Percentiles rank a stretch among this genome's conserved stretches.
Conservation (phyloP, 148 eudicot genomes). For the Rhododendron simsii region DNA sequence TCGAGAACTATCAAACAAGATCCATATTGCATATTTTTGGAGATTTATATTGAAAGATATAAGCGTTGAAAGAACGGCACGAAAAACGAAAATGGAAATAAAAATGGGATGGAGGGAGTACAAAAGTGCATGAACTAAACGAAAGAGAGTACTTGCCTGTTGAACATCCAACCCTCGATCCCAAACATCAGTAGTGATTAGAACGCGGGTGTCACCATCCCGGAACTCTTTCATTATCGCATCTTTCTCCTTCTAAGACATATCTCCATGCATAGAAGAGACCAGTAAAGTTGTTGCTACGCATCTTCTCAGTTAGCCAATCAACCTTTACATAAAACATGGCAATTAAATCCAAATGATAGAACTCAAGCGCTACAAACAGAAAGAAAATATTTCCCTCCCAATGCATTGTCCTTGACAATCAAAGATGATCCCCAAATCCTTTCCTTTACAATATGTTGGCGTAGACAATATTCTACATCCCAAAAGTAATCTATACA, state of each 20-base stretch:
- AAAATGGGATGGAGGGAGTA: too few species aligned
- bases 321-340: constrained; percentile 51
- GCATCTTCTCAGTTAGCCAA: constrained; percentile 97
- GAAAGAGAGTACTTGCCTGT: constrained; percentile 45
- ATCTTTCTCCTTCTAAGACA: constrained; percentile 98
- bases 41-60: too few species aligned
- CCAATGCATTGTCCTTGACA: neutral
- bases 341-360: neutral
- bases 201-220: constrained; percentile 70
- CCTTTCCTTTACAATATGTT: neutral
- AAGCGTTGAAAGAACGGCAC: too few species aligned
- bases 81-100: too few species aligned
- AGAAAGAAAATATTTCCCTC: neutral
- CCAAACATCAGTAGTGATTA: constrained; percentile 97
- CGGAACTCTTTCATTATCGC: constrained; percentile 88
- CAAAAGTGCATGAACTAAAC: neutral
- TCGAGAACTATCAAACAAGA: too few species aligned
- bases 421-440: neutral
- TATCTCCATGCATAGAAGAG: constrained; percentile 96
- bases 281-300: constrained; percentile 79
- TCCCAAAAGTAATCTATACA: neutral
- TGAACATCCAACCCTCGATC: constrained; percentile 96
- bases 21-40: too few species aligned
- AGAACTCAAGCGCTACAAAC: neutral
- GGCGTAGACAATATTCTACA: neutral